These are phyloP conservation scores for Hirsutella thompsonii DNA, from an alignment of 2,329 filamentous ascomycete genomes.

Conservation along the genomic window DNA sequence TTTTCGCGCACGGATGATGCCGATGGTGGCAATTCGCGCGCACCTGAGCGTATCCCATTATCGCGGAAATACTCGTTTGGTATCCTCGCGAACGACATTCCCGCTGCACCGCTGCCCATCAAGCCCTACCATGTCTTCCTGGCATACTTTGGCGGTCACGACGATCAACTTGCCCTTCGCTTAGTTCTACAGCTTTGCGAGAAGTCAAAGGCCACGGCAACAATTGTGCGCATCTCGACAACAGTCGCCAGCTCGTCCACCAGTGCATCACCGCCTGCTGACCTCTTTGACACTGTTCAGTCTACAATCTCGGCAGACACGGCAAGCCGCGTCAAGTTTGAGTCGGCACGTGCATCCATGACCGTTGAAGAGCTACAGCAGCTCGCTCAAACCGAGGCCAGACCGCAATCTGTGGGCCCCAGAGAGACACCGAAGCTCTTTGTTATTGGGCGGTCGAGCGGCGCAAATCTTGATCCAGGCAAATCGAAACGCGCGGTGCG, in stretches of 20 bases:
- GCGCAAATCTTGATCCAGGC: conserved; percentile 8
- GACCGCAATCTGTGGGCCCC: not conserved
- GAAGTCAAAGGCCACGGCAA: conserved; percentile 67
- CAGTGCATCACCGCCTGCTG: not conserved
- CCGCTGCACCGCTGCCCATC: conserved; percentile 45
- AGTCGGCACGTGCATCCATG: conserved; percentile 5
- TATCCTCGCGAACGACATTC: conserved; percentile 40
- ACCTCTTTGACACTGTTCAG: conserved; percentile 5
- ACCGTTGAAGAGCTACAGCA: conserved; percentile 12
- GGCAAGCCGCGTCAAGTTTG: conserved; percentile 9
- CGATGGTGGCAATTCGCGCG: conserved; percentile 19
- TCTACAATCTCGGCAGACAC: conserved; percentile 4
- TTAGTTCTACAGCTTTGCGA: conserved; percentile 76
- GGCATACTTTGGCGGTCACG: conserved; percentile 72
- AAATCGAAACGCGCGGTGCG: conserved; percentile 7
- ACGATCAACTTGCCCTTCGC: conserved; percentile 68
- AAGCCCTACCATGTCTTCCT: conserved; percentile 75
- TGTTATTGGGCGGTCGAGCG: conserved; percentile 11
- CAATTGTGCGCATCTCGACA: conserved; percentile 38
- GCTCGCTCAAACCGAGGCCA: conserved; percentile 6
- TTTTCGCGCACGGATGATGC: conserved; percentile 47
- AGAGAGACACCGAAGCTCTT: conserved; percentile 8
- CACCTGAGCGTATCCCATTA: conserved; percentile 23
- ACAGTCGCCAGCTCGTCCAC: not conserved
- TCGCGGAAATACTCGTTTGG: conserved; percentile 44